These are phyloP conservation scores for Leptographium radiaticola DNA, from an alignment of 2,329 filamentous ascomycete genomes.

Conservation along the genomic window DNA sequence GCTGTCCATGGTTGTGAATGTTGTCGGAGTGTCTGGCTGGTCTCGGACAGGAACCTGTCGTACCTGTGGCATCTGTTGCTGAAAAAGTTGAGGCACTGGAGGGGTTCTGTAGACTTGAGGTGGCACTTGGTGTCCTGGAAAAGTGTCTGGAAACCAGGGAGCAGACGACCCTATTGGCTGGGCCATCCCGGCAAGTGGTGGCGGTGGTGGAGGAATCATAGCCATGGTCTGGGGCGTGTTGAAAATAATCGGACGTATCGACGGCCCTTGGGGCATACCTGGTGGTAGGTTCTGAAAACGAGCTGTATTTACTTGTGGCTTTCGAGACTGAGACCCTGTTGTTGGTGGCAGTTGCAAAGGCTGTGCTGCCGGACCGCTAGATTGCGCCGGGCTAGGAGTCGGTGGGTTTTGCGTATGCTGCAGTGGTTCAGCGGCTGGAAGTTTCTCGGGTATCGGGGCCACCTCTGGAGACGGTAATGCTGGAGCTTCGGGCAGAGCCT, in stretches of 20 bases:
- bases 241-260: neutral
- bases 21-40: neutral
- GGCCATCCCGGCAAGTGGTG: neutral
- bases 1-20: neutral
- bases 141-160: neutral
- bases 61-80: neutral
- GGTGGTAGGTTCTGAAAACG: slow-evolving; percentile 2
- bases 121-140: neutral
- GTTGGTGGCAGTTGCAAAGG: neutral
- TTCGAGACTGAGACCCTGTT: neutral
- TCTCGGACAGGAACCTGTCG: neutral
- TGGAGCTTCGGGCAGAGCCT: neutral
- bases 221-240: neutral
- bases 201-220: slow-evolving; percentile 6
- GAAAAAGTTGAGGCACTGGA: neutral
- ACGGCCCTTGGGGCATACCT: neutral
- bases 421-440: neutral
- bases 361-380: neutral
- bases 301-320: neutral
- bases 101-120: neutral
- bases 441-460: neutral
- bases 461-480: neutral
- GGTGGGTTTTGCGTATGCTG: neutral
- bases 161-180: neutral
- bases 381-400: neutral